Evolutionary conservation across 2,329 filamentous ascomycete genomes (phyloP).

Genomic region (Fusarium anguioides): DNA sequence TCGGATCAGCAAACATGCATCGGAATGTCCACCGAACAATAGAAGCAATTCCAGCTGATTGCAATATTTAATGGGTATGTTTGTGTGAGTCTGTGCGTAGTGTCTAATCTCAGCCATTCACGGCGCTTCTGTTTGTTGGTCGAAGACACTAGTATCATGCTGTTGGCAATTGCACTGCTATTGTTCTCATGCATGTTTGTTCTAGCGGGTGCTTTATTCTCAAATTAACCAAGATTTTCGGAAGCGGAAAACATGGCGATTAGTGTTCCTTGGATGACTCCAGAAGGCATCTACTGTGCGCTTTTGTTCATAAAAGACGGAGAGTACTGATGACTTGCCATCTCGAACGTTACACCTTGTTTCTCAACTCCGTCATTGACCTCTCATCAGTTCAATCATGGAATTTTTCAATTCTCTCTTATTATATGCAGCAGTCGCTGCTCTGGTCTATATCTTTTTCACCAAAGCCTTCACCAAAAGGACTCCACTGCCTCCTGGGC

Average conservation of each 20-base stretch:
- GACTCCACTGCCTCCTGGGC: conserved; percentile 16
- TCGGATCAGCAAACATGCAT: neutral
- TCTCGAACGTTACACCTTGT: fast-evolving
- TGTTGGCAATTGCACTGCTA: neutral
- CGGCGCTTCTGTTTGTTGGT: neutral
- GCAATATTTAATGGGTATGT: fast-evolving
- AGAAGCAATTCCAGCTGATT: neutral
- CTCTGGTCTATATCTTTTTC: neutral
- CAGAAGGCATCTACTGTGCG: too few species aligned
- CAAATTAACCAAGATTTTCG: fast-evolving
- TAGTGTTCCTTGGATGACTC: fast-evolving
- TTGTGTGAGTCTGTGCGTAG: neutral
- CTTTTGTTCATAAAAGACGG: neutral
- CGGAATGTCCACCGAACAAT: neutral
- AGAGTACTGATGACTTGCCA: fast-evolving
- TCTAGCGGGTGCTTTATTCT: neutral
- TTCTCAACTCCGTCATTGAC: neutral
- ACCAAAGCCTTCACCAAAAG: fast-evolving
- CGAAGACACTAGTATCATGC: neutral
- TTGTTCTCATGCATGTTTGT: neutral
- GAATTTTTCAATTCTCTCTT: neutral
- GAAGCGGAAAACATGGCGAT: fast-evolving
- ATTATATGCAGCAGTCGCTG: fast-evolving
- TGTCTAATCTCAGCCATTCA: neutral
- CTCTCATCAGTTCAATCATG: neutral